Base-by-base conservation (phyloP, 306 rosid genomes). In the Castanospermum australe region DNA sequence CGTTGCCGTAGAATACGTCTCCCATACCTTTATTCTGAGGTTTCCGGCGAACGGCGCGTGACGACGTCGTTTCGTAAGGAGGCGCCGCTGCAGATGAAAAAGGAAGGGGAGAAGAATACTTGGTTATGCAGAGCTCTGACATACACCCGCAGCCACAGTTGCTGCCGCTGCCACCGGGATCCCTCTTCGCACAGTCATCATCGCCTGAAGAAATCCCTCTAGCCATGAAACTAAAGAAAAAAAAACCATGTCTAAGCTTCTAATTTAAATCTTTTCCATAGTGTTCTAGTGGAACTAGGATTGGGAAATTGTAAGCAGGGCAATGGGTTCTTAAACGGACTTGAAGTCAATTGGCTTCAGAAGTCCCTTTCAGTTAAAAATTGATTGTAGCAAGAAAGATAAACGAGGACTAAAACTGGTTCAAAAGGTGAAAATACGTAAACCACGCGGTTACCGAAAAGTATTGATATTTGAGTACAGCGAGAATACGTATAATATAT, bases 1-100 rank as follows among this genome's bases (percentile, higher is more conserved):
- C 75, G 30, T 11, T 32, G 25, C 90, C 89, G 42, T 77, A 84
- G 51, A 80, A 68, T 3, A 74, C 5, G 59, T 85, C 85, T 38
- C 72, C 83, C 55, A 54, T 65, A 0, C 8, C 32, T 73, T 9
- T 55, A 0, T 39, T 22, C 0, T 12, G 2, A 50, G 32, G 6
- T n/a, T 18, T 38, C 33, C 25, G n/a, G 17, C 5, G 3, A 12
- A 41, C 50, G 17, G 50, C 5, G 35, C 12, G 63, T 24, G 63
- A 56, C 2, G 63, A 56, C 2, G 6, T 13, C 12, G 4, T 56
- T 56, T 11, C 24, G 30, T 11, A 5, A 11, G 28, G 11, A 1
- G 22, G 20, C 5, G 30, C 6, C 30, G 35, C 12, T 4, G 75
- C 14, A 47, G 25, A 5, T 51, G 11, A 52, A n/a, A 13, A 5